Percentiles rank a stretch among this genome's conserved stretches.
phyloP scores from a whole-genome alignment of 352 stramenopile species.

The Phytopythium boreale region DNA sequence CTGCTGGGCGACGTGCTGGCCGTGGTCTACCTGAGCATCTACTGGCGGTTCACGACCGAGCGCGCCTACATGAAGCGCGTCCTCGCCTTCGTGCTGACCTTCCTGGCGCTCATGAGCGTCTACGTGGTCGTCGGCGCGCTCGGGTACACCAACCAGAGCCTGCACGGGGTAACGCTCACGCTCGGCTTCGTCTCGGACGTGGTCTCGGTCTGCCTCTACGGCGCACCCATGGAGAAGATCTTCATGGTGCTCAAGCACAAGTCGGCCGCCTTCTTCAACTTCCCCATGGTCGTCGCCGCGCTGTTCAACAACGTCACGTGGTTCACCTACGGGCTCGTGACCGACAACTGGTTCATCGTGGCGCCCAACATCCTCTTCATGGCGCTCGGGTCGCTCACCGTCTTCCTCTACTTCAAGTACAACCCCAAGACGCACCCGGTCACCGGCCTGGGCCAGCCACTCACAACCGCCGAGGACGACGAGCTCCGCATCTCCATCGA shows the following conservation, averaged over 20 bases:
- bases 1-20: conserved; percentile 24
- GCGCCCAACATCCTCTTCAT: conserved; percentile 29
- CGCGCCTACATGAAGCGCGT: conserved; percentile 19
- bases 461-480: background rate
- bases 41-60: conserved; percentile 25
- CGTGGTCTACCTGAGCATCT: conserved; percentile 22
- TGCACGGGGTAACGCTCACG: conserved; percentile 11
- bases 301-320: conserved; percentile 15
- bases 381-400: conserved; percentile 20
- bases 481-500: conserved; percentile 5
- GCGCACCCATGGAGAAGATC: conserved; percentile 35
- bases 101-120: conserved; percentile 19
- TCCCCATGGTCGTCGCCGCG: conserved; percentile 36
- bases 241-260: conserved; percentile 35
- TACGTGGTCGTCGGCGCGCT: conserved; percentile 23
- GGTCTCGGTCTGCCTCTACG: conserved; percentile 23
- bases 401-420: conserved; percentile 23
- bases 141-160: conserved; percentile 25
- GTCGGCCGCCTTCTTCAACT: conserved; percentile 44
- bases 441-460: background rate
- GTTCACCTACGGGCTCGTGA: conserved; percentile 31
- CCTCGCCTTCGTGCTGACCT: conserved; percentile 10
- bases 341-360: conserved; percentile 31
- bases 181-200: conserved; percentile 24
- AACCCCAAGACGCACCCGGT: conserved; percentile 28